Evolutionary conservation across 1,284 basidiomycete genomes (phyloP).

Genomic region (Binderoboletus segoi): DNA sequence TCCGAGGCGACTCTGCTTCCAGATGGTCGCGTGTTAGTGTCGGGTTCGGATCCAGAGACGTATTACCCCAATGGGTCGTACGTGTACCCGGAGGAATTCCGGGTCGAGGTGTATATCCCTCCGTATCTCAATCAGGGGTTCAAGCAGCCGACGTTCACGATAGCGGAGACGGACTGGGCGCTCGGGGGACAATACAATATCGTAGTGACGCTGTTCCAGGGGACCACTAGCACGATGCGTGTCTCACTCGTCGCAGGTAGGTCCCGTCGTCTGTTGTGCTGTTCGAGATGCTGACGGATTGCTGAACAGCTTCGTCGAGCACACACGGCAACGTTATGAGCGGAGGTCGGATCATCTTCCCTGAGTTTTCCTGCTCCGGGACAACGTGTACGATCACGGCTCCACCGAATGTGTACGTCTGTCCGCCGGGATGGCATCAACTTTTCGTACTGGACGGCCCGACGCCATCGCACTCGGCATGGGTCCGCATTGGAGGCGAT

Average conservation of each 20-base stretch:
- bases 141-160: slow-evolving; percentile 58
- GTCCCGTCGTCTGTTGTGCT: not conserved
- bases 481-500: slow-evolving; percentile 77
- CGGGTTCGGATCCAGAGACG: slow-evolving; percentile 72
- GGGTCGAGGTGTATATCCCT: slow-evolving; percentile 75
- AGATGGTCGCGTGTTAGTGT: slow-evolving; percentile 71
- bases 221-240: slow-evolving; percentile 54
- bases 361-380: slow-evolving; percentile 61
- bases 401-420: slow-evolving; percentile 66
- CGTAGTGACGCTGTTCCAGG: slow-evolving; percentile 56
- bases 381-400: slow-evolving; percentile 67
- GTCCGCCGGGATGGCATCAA: slow-evolving; percentile 77
- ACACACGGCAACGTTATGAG: slow-evolving; percentile 77
- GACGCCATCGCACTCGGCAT: slow-evolving; percentile 69
- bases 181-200: slow-evolving; percentile 56
- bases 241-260: slow-evolving; percentile 65
- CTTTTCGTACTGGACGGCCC: slow-evolving; percentile 74
- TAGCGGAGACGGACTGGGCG: slow-evolving; percentile 61
- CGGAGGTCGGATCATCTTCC: slow-evolving; percentile 69
- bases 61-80: slow-evolving; percentile 38
- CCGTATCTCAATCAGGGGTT: slow-evolving; percentile 68
- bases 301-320: slow-evolving; percentile 65
- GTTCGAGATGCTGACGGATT: not conserved
- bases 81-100: slow-evolving; percentile 66
- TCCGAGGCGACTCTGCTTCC: slow-evolving; percentile 70